Evolutionary conservation across 1,139 yeast genomes (phyloP).

Genomic region (Taphrina wiesneri): DNA sequence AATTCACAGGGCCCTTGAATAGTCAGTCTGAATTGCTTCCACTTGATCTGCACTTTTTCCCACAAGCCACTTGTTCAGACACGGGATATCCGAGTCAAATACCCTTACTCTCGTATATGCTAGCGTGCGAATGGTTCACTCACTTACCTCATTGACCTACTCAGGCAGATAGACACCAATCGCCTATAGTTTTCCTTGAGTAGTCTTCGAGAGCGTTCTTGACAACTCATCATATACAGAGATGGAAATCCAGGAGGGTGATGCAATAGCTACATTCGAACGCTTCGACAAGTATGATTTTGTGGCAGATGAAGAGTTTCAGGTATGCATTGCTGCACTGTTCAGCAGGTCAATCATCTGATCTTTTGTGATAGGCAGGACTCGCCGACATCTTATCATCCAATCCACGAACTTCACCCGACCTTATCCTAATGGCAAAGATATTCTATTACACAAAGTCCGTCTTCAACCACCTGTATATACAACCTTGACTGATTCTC

Average conservation of each 20-base stretch:
- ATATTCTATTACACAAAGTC: constrained; percentile 20
- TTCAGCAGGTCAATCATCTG: not conserved
- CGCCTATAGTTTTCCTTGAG: too few relatives aligned
- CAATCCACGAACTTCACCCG: constrained; percentile 3
- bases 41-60: not conserved
- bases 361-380: constrained; percentile 1
- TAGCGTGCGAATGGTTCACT: too few relatives aligned
- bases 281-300: constrained; percentile 29
- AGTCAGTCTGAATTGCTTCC: too few relatives aligned
- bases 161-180: too few relatives aligned
- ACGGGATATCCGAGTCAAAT: not conserved
- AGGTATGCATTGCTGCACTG: not conserved
- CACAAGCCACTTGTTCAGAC: not conserved
- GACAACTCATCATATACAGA: too few relatives aligned
- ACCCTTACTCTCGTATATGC: not conserved
- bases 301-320: constrained; percentile 18
- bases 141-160: too few relatives aligned
- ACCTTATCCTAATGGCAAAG: constrained; percentile 12
- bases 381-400: constrained; percentile 9
- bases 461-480: not conserved
- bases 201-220: too few relatives aligned
- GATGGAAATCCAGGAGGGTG: not conserved
- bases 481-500: not conserved
- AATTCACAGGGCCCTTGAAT: too few relatives aligned
- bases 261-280: not conserved